Evolutionary conservation across 805 yeast species (phyloP).

Genomic region (Teunomyces cretensis): DNA sequence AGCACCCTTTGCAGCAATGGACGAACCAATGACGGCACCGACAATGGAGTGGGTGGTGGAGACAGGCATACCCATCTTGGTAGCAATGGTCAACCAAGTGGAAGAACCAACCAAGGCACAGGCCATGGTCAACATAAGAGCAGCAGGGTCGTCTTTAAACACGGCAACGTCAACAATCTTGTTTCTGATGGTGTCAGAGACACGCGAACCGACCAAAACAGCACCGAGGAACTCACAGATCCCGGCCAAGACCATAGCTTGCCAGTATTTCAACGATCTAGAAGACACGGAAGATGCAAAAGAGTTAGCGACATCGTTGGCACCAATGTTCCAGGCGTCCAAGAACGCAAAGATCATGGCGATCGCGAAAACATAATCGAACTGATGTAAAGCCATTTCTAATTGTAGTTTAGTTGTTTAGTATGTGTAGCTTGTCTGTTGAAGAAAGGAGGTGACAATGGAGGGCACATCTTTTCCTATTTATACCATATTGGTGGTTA

Average conservation of each 20-base stretch:
- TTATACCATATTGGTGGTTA: not conserved
- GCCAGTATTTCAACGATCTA: slow-evolving; percentile 66
- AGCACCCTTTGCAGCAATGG: slow-evolving; percentile 71
- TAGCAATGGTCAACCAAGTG: slow-evolving; percentile 66
- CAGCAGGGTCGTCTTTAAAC: slow-evolving; percentile 59
- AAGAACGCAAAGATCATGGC: slow-evolving; percentile 69
- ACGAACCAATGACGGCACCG: slow-evolving; percentile 73
- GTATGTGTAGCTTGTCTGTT: not conserved
- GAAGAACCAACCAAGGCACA: slow-evolving; percentile 77
- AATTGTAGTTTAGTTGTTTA: slow-evolving; percentile 8
- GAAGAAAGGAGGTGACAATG: not conserved
- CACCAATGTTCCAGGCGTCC: slow-evolving; percentile 80
- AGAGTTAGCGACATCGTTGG: slow-evolving; percentile 80
- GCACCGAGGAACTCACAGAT: slow-evolving; percentile 76
- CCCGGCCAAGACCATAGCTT: slow-evolving; percentile 72
- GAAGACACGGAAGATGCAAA: slow-evolving; percentile 77
- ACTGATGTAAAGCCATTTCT: slow-evolving; percentile 51
- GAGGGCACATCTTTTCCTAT: not conserved
- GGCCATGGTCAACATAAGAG: slow-evolving; percentile 72
- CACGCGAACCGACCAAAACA: slow-evolving; percentile 69
- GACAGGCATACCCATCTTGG: slow-evolving; percentile 70
- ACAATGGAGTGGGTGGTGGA: slow-evolving; percentile 80
- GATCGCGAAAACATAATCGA: slow-evolving; percentile 69
- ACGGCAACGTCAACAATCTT: slow-evolving; percentile 55
- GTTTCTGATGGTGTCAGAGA: slow-evolving; percentile 68